Conservation (phyloP, 257 asterid genomes). For the Rubia yunnanensis region DNA sequence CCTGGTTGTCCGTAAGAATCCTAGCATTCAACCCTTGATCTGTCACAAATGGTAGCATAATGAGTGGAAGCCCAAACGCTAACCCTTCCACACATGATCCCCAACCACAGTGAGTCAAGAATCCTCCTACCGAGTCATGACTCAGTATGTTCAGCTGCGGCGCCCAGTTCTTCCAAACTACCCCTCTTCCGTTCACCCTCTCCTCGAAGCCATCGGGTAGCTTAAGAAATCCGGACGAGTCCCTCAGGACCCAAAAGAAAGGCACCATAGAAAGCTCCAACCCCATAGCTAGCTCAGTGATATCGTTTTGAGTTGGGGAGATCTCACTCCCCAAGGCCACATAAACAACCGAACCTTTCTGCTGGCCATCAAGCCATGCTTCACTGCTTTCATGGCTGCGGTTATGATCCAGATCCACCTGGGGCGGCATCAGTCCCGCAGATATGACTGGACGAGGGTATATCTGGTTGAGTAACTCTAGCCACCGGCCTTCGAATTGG, state of each 20-base stretch:
- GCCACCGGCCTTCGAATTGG: conserved; percentile 32
- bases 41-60: not conserved
- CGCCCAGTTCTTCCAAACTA: conserved; percentile 37
- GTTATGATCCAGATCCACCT: not conserved
- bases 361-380: conserved; percentile 27
- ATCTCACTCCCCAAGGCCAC: conserved; percentile 38
- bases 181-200: conserved; percentile 23
- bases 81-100: not conserved
- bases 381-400: conserved; percentile 20
- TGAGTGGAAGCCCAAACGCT: not conserved
- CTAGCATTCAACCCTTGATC: not conserved
- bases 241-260: conserved; percentile 35
- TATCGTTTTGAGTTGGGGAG: conserved; percentile 13
- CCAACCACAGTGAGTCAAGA: conserved; percentile 8
- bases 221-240: conserved; percentile 9
- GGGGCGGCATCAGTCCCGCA: conserved; percentile 32
- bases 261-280: conserved; percentile 27
- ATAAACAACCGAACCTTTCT: conserved; percentile 13
- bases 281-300: conserved; percentile 36
- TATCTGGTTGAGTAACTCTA: conserved; percentile 9
- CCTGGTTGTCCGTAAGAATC: conserved; percentile 2
- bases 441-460: conserved; percentile 16
- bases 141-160: conserved; percentile 26
- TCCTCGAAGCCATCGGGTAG: conserved; percentile 27
- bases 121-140: not conserved